Evolutionary conservation across 1,284 basidiomycete genomes (phyloP), one percentile per base, ranked within the genome.

Genomic region (Sporisorium exsertum): DNA sequence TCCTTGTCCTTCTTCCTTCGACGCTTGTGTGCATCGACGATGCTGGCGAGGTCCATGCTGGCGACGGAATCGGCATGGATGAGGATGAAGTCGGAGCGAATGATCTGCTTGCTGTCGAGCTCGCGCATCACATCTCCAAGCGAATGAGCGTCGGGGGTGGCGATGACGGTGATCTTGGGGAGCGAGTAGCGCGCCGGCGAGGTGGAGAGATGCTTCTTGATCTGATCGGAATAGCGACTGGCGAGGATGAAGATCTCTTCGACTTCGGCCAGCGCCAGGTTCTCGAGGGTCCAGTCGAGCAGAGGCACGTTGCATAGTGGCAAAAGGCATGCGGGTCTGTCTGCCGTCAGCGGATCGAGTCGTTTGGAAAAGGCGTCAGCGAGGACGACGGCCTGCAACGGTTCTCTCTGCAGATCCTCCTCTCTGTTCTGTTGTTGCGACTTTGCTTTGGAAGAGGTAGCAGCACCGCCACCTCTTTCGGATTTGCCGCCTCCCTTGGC

Each of bases 51-150:
- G 80, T 92, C 91, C 79, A 98, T 90, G 86, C 94, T 98, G 87
- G 94, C 95, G 72, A 99, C 92, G 64, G 97, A 90, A 84, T 98
- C 96, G 22, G 94, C 94, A 84, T 92, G 93, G 72, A 98, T 92
- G 74, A 99, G 92, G 26, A 85, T 60, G 51, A 85, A 85, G 60
- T 99, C 95, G 65, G 90, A 90, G 29, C 94, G 93, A 80, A 99
- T 92, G 80, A 99, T 90, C 78, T 94, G 91, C 61, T 82, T 73
- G 37, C 92, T 93, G 87, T 99, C 98, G 77, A 98, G 91, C 86
- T 99, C 95, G 70, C 97, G 91, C 89, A 99, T 91, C 33, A 95
- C 95, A 86, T 99, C 97, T 15, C 97, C 96, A 0, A 94, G 91
- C 2, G 94, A 94, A 85, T 92, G 92, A 2, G 94, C 95, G 81